phyloP scores from a whole-genome alignment of 208 protist genomes.

The Trypanosomatidae sp. region DNA sequence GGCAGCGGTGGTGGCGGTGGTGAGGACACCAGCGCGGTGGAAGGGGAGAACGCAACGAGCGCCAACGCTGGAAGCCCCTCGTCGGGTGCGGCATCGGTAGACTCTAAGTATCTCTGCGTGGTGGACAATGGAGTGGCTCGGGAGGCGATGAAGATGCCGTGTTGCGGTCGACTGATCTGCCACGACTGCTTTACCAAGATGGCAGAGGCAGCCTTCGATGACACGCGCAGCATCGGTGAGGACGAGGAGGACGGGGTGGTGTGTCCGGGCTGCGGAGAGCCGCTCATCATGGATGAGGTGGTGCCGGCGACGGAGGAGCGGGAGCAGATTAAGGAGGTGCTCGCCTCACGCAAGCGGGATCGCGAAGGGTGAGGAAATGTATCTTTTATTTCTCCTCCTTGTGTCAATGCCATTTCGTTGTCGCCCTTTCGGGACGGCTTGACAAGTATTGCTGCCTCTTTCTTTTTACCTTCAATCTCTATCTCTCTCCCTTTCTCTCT shows the following conservation, averaged over 20 bases:
- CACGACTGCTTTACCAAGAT: constrained; percentile 60
- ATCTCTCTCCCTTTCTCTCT: not conserved
- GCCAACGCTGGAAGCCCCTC: not conserved
- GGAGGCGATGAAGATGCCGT: constrained; percentile 71
- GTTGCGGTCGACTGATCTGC: constrained; percentile 66
- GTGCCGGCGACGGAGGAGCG: constrained; percentile 49
- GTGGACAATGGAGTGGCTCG: constrained; percentile 50
- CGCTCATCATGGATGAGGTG: constrained; percentile 75
- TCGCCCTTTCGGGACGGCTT: not conserved
- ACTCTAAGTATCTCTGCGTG: constrained; percentile 29
- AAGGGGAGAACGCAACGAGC: not conserved
- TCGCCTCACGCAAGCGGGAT: constrained; percentile 20
- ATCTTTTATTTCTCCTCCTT: not conserved
- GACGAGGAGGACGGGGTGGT: constrained; percentile 32
- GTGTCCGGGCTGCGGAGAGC: constrained; percentile 71
- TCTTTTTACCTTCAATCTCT: not conserved
- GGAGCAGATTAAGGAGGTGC: constrained; percentile 39
- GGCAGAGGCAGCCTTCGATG: constrained; percentile 51
- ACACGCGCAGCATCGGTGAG: constrained; percentile 23
- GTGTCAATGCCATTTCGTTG: too few species aligned
- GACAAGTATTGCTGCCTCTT: not conserved
- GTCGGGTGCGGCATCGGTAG: constrained; percentile 1
- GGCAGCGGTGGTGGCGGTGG: not conserved
- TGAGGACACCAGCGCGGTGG: not conserved
- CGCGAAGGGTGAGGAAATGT: constrained; percentile 1